Base-by-base conservation (phyloP, 176 grass and related monocot species). In the Pontederia paniculata region DNA sequence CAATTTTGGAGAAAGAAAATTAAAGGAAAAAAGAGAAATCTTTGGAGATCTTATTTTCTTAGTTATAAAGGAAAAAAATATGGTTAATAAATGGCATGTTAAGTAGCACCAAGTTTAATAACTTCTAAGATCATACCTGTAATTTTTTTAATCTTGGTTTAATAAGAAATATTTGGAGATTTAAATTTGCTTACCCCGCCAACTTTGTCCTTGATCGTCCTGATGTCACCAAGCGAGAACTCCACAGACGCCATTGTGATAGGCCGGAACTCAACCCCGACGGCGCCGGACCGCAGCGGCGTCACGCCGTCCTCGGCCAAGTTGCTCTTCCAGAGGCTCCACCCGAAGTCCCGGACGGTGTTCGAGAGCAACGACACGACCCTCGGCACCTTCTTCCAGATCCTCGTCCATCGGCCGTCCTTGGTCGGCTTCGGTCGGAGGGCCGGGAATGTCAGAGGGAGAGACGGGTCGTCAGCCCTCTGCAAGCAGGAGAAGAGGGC, bases 281-380 rank as follows among this genome's bases (percentile, higher is more conserved):
- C 44, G 20, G 45, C 76, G 5, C 51, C 68, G 10, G 76, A 78
- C 23, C 68, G 21, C 52, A 78, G 23, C 0, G 76, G 52, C 31
- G 65, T 62, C 52, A 44, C 15, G 45, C 72, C 68, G 52, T 78
- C 76, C 8, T 50, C 68, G 0, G 31, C 52, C 17, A 57, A 45
- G 18, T 54, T 78, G 31, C 60, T 72, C 64, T 72, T 78, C 68
- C 50, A 59, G 48, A 78, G 13, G 52, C 76, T 60, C 76, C 76
- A 78, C 20, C 68, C 45, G n/a, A 78, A 72, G 54, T 78, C 76
- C 43, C 69, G 21, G 9, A 78, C 13, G 4, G 76, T 78, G 68
- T 72, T 66, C 10, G 53, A 7, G 9, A 59, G 62, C 18, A 66
- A 16, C 18, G 42, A 58, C 18, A 58, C 22, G n/a, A 17, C 60